Conservation (phyloP, 2,329 filamentous ascomycete genomes). For the Karstenula rhodostoma region DNA sequence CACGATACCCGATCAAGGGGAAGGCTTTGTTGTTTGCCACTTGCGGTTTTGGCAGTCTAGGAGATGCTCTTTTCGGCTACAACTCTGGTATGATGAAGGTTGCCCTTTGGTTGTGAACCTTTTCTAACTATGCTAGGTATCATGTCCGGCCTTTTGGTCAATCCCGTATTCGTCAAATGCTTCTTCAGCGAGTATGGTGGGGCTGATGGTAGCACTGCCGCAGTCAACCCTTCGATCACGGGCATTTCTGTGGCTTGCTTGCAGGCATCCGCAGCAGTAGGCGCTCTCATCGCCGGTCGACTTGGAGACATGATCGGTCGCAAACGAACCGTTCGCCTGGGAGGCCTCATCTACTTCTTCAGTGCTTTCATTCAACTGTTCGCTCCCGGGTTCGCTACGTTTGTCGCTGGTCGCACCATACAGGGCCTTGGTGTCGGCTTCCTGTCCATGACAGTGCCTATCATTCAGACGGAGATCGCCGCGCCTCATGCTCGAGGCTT, state of each 20-base stretch:
- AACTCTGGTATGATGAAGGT: conserved; percentile 50
- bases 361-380: conserved; percentile 51
- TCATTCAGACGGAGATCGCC: conserved; percentile 51
- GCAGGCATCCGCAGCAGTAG: conserved; percentile 48
- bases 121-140: conserved; percentile 45
- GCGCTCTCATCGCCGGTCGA: conserved; percentile 45
- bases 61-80: conserved; percentile 54
- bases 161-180: conserved; percentile 50
- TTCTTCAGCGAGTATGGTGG: conserved; percentile 52
- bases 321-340: conserved; percentile 48
- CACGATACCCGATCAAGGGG: conserved; percentile 51
- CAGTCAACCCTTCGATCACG: conserved; percentile 50
- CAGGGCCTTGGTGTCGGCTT: conserved; percentile 48
- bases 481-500: conserved; percentile 47
- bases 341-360: conserved; percentile 50
- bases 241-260: conserved; percentile 50
- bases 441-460: conserved; percentile 48
- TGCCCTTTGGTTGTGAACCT: no score
- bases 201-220: conserved; percentile 40
- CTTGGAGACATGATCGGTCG: conserved; percentile 49
- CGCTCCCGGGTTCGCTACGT: conserved; percentile 45
- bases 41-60: conserved; percentile 52
- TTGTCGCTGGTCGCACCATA: conserved; percentile 46
- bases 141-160: conserved; percentile 52
- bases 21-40: conserved; percentile 48